These are phyloP conservation scores for Mycena vulgaris DNA, from an alignment of 768 basidiomycete genomes.

Conservation along the genomic window DNA sequence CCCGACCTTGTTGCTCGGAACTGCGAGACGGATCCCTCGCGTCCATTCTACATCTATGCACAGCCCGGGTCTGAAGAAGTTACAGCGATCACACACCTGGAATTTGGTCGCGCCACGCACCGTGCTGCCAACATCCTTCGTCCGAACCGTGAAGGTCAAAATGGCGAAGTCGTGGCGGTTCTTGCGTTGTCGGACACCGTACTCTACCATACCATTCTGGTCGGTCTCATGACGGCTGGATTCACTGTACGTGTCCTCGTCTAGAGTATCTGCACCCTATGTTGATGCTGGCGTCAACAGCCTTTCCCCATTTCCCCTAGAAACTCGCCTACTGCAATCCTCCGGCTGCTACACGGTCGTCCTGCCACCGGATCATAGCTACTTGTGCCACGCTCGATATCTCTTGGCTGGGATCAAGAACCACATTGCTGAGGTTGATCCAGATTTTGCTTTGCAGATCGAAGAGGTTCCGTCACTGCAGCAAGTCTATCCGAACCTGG, in stretches of 20 bases:
- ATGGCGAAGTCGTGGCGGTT: not conserved
- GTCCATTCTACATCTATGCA: too few species aligned
- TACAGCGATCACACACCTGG: not conserved
- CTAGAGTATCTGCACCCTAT: not conserved
- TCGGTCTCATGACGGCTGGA: not conserved
- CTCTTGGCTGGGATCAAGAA: not conserved
- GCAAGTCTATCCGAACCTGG: not conserved
- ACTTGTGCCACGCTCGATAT: not conserved
- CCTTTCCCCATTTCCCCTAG: not conserved
- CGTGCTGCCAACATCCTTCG: constrained; percentile 6
- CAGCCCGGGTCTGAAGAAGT: not conserved
- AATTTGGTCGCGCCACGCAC: constrained; percentile 11
- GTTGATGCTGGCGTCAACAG: not conserved
- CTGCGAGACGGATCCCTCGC: too few species aligned
- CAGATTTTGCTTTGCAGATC: not conserved
- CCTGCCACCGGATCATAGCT: not conserved
- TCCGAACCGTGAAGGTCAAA: not conserved
- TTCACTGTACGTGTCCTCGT: not conserved
- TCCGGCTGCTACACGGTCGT: not conserved
- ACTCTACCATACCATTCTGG: not conserved
- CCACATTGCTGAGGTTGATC: not conserved
- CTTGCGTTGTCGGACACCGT: not conserved
- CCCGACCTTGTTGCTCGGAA: too few species aligned
- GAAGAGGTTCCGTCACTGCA: not conserved
- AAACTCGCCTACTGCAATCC: not conserved